phyloP scores from a whole-genome alignment of 2,329 filamentous ascomycete genomes.

The Phoma sp. region DNA sequence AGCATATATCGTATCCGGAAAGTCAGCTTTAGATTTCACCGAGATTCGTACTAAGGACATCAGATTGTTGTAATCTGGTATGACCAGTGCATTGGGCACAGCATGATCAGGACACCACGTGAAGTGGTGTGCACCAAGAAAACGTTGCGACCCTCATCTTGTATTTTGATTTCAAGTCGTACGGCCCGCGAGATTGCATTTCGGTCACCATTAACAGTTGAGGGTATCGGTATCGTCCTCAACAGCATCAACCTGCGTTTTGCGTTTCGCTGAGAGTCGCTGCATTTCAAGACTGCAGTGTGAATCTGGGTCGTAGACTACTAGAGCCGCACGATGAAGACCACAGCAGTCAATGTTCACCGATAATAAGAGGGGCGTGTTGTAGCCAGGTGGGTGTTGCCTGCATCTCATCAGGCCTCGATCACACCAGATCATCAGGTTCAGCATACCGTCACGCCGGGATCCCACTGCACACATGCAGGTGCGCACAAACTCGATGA shows the following conservation, averaged over 20 bases:
- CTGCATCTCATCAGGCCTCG: slow-evolving; percentile 16
- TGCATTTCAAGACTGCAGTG: not conserved
- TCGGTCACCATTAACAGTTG: not conserved
- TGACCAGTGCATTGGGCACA: slow-evolving; percentile 12
- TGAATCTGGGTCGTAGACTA: not conserved
- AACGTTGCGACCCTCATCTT: slow-evolving; percentile 13
- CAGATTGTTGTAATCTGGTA: slow-evolving; percentile 19
- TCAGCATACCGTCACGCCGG: slow-evolving; percentile 1
- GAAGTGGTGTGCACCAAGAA: slow-evolving; percentile 14
- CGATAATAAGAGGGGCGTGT: slow-evolving; percentile 2
- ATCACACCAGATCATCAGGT: slow-evolving; percentile 13
- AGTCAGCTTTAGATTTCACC: slow-evolving; percentile 12
- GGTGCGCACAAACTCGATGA: slow-evolving; percentile 18
- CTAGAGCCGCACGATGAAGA: slow-evolving; percentile 3
- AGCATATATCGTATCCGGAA: slow-evolving; percentile 15
- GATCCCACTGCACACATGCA: slow-evolving; percentile 11
- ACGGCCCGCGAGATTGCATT: not conserved
- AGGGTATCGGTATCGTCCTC: slow-evolving; percentile 3
- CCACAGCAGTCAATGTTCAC: not conserved
- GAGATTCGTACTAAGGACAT: slow-evolving; percentile 6
- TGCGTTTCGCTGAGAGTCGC: not conserved
- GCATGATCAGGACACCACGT: slow-evolving; percentile 18
- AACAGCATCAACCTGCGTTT: not conserved
- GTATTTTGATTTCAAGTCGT: slow-evolving; percentile 6
- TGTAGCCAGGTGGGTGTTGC: slow-evolving; percentile 11